These are phyloP conservation scores for Penicillium macrosclerotiorum DNA, from an alignment of 495 filamentous ascomycete species.

Conservation along the genomic window DNA sequence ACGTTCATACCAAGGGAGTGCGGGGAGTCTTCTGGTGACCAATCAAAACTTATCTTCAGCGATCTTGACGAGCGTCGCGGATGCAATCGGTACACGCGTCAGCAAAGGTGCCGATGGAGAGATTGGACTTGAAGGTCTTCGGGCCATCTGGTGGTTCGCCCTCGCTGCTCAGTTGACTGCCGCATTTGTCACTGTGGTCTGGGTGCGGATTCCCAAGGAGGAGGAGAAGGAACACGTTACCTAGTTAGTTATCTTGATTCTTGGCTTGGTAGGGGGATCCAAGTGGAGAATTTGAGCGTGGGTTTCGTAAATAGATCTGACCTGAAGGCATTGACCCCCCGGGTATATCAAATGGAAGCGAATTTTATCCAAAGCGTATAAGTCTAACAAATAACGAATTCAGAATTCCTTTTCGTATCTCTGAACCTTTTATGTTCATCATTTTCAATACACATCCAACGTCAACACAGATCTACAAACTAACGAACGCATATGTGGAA, in stretches of 20 bases:
- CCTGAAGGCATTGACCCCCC: background rate
- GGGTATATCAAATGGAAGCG: no score
- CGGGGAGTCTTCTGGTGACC: slow-evolving; percentile 27
- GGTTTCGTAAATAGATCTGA: background rate
- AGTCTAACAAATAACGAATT: no score
- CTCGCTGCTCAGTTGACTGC: slow-evolving; percentile 35
- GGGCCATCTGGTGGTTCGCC: slow-evolving; percentile 49
- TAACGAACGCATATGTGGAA: no score
- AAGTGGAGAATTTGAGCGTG: no score
- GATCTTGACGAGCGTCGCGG: slow-evolving; percentile 43
- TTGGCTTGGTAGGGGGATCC: no score
- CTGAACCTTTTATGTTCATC: no score
- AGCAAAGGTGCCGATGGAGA: slow-evolving; percentile 30
- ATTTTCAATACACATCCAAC: no score
- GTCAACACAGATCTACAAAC: no score
- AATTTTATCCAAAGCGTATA: no score
- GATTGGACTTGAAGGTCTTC: slow-evolving; percentile 38
- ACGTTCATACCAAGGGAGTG: slow-evolving; percentile 27
- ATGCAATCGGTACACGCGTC: slow-evolving; percentile 43
- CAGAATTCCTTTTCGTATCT: no score
- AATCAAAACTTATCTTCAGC: slow-evolving; percentile 34
- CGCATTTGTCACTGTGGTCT: slow-evolving; percentile 36
- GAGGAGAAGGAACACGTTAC: slow-evolving; percentile 50
- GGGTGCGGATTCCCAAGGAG: slow-evolving; percentile 47
- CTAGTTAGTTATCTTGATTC: slow-evolving; percentile 2